Evolutionary conservation across 1,284 basidiomycete species (phyloP).

Genomic region (Mixia osmundae): DNA sequence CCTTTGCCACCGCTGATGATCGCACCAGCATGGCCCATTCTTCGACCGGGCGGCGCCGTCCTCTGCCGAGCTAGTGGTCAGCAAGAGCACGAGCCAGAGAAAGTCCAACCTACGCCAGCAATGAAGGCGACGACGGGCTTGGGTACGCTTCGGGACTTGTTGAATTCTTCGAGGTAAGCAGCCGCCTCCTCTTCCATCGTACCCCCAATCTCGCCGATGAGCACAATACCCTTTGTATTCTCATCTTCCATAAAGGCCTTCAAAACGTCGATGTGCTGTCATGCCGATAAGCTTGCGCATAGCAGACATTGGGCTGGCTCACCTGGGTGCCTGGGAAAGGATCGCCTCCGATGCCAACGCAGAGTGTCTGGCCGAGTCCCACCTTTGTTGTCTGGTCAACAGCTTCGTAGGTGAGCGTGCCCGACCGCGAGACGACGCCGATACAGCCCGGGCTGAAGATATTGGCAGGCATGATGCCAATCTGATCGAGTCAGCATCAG

Average conservation of each 20-base stretch:
- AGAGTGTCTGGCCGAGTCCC: slow-evolving; percentile 88
- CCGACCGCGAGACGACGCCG: slow-evolving; percentile 89
- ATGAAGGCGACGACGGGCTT: slow-evolving; percentile 98
- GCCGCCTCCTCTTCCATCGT: slow-evolving; percentile 99
- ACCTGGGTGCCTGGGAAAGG: slow-evolving; percentile 96
- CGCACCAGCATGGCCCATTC: slow-evolving; percentile 97
- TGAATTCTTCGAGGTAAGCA: slow-evolving; percentile 62
- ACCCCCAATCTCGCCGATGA: slow-evolving; percentile 98
- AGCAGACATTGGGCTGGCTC: no score
- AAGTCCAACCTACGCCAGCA: slow-evolving; percentile 45
- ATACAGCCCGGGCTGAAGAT: slow-evolving; percentile 13
- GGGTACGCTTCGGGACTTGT: slow-evolving; percentile 61
- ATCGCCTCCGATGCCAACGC: slow-evolving; percentile 95
- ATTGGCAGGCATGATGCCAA: slow-evolving; percentile 82
- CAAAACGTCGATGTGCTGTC: slow-evolving; percentile 82
- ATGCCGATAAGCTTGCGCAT: no score
- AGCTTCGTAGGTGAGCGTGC: slow-evolving; percentile 79
- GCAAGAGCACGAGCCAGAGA: background rate
- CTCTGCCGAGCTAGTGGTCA: slow-evolving; percentile 6
- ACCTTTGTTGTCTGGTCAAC: slow-evolving; percentile 54
- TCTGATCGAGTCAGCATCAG: no score
- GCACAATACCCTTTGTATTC: slow-evolving; percentile 72
- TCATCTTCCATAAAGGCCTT: slow-evolving; percentile 90
- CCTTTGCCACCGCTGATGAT: slow-evolving; percentile 97
- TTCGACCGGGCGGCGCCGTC: slow-evolving; percentile 86